Percentiles rank a stretch among this genome's conserved stretches.
Evolutionary conservation across 352 stramenopile species (phyloP).

Genomic region (Pythium biforme): DNA sequence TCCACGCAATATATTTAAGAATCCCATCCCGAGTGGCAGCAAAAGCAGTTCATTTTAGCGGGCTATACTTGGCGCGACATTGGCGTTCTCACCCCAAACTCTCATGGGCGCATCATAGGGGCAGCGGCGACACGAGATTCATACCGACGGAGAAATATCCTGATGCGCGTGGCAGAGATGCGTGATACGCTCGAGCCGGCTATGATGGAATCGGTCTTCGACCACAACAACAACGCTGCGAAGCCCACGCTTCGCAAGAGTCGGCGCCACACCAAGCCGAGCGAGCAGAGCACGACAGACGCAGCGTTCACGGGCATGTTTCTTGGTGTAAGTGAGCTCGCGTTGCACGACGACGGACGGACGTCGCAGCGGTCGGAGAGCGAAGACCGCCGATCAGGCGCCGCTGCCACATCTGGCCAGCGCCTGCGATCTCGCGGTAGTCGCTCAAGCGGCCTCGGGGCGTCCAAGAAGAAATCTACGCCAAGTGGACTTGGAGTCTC

Average conservation of each 20-base stretch:
- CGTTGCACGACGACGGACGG: background rate
- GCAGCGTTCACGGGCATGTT: slow-evolving; percentile 9
- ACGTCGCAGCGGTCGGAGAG: slow-evolving; percentile 19
- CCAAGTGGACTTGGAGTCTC: slow-evolving; percentile 4
- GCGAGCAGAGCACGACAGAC: background rate
- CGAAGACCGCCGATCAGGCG: slow-evolving; percentile 5
- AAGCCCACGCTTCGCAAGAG: slow-evolving; percentile 4
- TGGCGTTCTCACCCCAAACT: background rate
- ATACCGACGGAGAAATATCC: background rate
- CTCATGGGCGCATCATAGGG: background rate
- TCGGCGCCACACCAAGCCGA: background rate
- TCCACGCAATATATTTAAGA: background rate
- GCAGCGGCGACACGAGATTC: background rate
- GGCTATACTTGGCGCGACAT: background rate
- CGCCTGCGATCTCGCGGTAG: slow-evolving; percentile 5
- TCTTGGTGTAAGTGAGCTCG: slow-evolving; percentile 13
- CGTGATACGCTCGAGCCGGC: background rate
- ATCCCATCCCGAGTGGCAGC: too few species aligned
- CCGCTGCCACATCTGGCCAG: background rate
- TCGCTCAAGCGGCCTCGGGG: background rate
- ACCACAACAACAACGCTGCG: background rate
- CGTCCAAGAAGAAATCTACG: slow-evolving; percentile 5
- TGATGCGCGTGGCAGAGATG: background rate
- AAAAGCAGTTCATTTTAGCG: background rate
- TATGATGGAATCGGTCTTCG: background rate